Percentiles rank a stretch among this genome's conserved stretches.
Evolutionary conservation across 1,139 yeast species (phyloP).

Genomic region (Kodamaea sp.): DNA sequence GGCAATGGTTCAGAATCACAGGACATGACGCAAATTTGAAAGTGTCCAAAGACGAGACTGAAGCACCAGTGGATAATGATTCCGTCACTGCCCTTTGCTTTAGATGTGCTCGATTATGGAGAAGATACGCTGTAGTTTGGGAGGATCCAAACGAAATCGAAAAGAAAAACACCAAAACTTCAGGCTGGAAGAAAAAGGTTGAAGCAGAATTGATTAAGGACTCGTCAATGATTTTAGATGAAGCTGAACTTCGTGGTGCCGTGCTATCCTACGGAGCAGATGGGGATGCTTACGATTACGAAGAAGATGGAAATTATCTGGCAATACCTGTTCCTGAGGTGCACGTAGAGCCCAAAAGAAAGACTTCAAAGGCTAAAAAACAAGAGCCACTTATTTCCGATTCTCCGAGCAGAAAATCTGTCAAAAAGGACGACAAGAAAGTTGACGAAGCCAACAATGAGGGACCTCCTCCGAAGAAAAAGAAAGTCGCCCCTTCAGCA

Average conservation of each 20-base stretch:
- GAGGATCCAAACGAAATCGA: slow-evolving; percentile 73
- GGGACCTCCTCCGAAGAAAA: slow-evolving; percentile 6
- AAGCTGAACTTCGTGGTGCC: slow-evolving; percentile 27
- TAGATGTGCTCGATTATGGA: slow-evolving; percentile 89
- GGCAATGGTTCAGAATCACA: slow-evolving; percentile 72
- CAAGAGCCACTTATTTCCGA: not conserved
- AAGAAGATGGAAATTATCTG: slow-evolving; percentile 5
- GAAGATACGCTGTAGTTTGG: slow-evolving; percentile 91
- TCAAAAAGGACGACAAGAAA: slow-evolving; percentile 1
- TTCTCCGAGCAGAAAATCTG: not conserved
- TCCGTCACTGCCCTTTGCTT: slow-evolving; percentile 63
- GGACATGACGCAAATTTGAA: slow-evolving; percentile 48
- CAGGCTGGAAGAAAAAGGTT: slow-evolving; percentile 59
- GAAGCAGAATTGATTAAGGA: slow-evolving; percentile 78
- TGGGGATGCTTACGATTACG: too few species aligned
- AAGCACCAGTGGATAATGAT: slow-evolving; percentile 13
- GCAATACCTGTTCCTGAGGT: not conserved
- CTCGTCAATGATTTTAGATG: slow-evolving; percentile 56
- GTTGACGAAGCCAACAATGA: slow-evolving; percentile 1
- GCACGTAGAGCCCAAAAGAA: too few species aligned
- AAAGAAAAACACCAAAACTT: slow-evolving; percentile 41
- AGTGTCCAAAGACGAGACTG: slow-evolving; percentile 22
- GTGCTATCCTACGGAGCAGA: slow-evolving; percentile 9
- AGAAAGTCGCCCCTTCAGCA: slow-evolving; percentile 1
- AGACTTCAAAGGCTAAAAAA: slow-evolving; percentile 2